Conservation (phyloP, 306 rosid species). For the Hippophae tibetana region DNA sequence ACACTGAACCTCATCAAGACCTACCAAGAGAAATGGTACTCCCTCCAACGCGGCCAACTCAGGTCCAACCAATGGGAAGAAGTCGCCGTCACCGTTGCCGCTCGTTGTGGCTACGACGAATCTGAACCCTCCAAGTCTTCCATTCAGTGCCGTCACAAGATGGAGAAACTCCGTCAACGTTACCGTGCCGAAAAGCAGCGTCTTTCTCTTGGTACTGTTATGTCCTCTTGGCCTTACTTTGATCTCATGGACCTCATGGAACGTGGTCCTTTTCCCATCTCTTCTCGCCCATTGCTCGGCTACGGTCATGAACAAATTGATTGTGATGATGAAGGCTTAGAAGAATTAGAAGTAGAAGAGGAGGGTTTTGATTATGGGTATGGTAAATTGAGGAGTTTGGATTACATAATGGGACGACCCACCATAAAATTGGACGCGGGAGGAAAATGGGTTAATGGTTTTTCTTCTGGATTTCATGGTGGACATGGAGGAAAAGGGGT, state of each 20-base stretch:
- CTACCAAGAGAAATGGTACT: conserved; percentile 85
- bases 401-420: conserved; percentile 33
- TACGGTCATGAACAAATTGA: background rate
- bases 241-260: conserved; percentile 63
- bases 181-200: conserved; percentile 55
- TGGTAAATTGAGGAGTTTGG: conserved; percentile 34
- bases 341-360: background rate
- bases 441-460: conserved; percentile 11
- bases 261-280: conserved; percentile 80
- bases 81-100: conserved; percentile 75
- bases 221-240: conserved; percentile 53
- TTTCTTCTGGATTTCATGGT: background rate
- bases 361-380: conserved; percentile 14
- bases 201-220: background rate
- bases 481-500: background rate
- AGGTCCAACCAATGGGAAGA: conserved; percentile 84
- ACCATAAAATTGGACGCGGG: no score
- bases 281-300: conserved; percentile 33
- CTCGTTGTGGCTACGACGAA: conserved; percentile 63
- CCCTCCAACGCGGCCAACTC: conserved; percentile 67
- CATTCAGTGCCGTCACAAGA: conserved; percentile 81
- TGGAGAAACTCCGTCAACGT: conserved; percentile 92
- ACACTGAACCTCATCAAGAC: conserved; percentile 70
- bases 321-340: background rate
- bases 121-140: conserved; percentile 52